Percentiles rank a stretch among this genome's conserved stretches.
Conservation (phyloP, 2,329 filamentous ascomycete species). For the Polytolypa hystricis region DNA sequence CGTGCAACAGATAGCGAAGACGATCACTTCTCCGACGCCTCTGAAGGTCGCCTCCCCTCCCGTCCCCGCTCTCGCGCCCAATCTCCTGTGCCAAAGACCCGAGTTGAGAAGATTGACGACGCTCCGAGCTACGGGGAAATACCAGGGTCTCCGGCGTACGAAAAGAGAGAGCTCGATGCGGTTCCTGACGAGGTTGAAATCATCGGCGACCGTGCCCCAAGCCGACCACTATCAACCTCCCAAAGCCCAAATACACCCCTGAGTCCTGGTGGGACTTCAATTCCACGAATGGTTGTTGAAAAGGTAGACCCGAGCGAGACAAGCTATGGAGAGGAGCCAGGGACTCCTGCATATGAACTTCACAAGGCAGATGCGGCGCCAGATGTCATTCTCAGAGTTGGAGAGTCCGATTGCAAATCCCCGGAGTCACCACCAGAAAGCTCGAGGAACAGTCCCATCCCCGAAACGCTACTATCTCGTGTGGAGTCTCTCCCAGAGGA, state of each 20-base stretch:
- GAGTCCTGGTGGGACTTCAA: constrained; percentile 41
- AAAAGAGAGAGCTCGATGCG: constrained; percentile 46
- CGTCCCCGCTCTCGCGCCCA: constrained; percentile 30
- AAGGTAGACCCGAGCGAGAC: constrained; percentile 47
- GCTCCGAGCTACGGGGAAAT: constrained; percentile 49
- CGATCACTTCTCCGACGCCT: constrained; percentile 57
- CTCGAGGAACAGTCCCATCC: constrained; percentile 18
- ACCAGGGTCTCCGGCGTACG: constrained; percentile 50
- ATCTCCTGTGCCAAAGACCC: constrained; percentile 49
- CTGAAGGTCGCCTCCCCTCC: constrained; percentile 40
- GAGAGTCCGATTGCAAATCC: constrained; percentile 11
- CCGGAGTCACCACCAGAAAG: background rate
- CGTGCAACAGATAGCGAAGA: constrained; percentile 40
- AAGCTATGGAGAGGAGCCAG: constrained; percentile 51
- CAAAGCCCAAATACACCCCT: constrained; percentile 35
- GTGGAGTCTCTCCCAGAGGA: constrained; percentile 31
- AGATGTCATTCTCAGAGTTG: constrained; percentile 43
- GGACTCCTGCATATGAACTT: constrained; percentile 46
- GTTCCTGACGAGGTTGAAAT: constrained; percentile 55
- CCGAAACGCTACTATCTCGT: constrained; percentile 34
- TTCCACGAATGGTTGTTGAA: constrained; percentile 51
- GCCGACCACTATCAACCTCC: constrained; percentile 31
- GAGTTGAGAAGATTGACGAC: constrained; percentile 53
- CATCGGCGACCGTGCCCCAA: constrained; percentile 35
- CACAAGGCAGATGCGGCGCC: constrained; percentile 49